Base-by-base conservation (phyloP, 345 rosid genomes). In the Arabis alpina region DNA sequence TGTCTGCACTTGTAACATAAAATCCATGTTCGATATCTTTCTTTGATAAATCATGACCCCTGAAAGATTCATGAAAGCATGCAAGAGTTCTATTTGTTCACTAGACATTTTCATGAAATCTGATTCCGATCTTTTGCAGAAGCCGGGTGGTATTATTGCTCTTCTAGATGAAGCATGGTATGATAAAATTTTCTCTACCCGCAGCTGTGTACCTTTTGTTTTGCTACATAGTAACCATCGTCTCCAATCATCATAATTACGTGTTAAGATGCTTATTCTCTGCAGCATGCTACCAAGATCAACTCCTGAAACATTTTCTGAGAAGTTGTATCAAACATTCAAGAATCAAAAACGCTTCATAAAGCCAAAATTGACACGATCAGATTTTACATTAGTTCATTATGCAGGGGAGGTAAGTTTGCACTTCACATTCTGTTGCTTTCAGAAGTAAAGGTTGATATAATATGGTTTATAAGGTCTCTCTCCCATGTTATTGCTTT, bases 161-260 rank as follows among this genome's bases (percentile, higher is more conserved):
- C 83, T 93, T 72, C 91, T 93, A 24, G 97, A 90, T 70, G 98
- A 93, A 80, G 90, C 96, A 67, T 90, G 98, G 98, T 93, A 93
- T 42, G 40, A 77, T 53, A 56, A 41, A 54, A 3, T 10, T 59
- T 54, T 63, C 49, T 76, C 64, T 66, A 14, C 68, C 48, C 54
- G 19, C 25, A 42, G 30, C 53, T 69, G 30, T 64, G 30, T 64
- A 34, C 47, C 58, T 59, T 30, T 56, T 54, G 54, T 68, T 70
- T 54, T 50, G 8, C 32, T 41, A 58, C 36, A 39, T 5, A 25
- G 25, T 73, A 64, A 54, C 70, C 43, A 36, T 28, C n/a, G 36
- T 69, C 40, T 54, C 58, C 42, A 55, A 48, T 15, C 65, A 49
- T 61, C 61, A 49, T 54, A 60, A 60, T 75, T 68, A 73, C 64